Base-by-base conservation (phyloP, 2,329 filamentous ascomycete genomes). In the Colletotrichum sidae region DNA sequence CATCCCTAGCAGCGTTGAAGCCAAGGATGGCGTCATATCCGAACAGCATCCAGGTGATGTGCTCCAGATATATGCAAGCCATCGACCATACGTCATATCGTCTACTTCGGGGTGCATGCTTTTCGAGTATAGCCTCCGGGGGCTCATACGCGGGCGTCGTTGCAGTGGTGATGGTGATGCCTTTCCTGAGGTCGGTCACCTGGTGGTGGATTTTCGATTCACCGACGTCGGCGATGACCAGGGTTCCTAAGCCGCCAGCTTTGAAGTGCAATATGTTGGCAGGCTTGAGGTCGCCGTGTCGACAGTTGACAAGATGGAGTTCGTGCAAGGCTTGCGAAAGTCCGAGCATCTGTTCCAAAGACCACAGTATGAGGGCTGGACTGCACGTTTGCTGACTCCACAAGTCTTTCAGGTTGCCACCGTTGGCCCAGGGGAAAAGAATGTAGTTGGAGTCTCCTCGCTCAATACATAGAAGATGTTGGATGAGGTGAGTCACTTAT, bases 81-180 rank as follows among this genome's bases (percentile, higher is more conserved):
- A 76, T 67, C 0, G 73, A 73, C 75, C 75, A 77, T 6, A 71
- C 68, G 11, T 77, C 75, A n/a, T 73, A 76, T 0, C 60, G 53
- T 0, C 74, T 67, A 1, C 73, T 71, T 4, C 68, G 55, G 0
- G 67, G 54, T 4, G 25, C 15, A 2, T 38, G 4, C 0, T 9
- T 45, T 9, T 45, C 33, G 15, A 34, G 8, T 2, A 17, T 2
- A 9, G 33, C 49, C 34, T 63, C 60, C 0, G 60, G 60, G 9
- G 60, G 38, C 3, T 50, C 39, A 41, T 63, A 63, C 3, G 53
- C 33, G 2, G 34, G 35, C 6, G 60, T 57, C 6, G 45, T 52
- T 0, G 46, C 52, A 11, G 17, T 34, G 7, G 60, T 62, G 12
- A 17, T 8, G 3, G 60, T 62, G 1, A 11, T 5, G 2, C 39